Percentiles rank a stretch among this genome's conserved stretches.
Evolutionary conservation across 176 grass and related monocot species (phyloP).

Genomic region (Bolboschoenus planiculmis): DNA sequence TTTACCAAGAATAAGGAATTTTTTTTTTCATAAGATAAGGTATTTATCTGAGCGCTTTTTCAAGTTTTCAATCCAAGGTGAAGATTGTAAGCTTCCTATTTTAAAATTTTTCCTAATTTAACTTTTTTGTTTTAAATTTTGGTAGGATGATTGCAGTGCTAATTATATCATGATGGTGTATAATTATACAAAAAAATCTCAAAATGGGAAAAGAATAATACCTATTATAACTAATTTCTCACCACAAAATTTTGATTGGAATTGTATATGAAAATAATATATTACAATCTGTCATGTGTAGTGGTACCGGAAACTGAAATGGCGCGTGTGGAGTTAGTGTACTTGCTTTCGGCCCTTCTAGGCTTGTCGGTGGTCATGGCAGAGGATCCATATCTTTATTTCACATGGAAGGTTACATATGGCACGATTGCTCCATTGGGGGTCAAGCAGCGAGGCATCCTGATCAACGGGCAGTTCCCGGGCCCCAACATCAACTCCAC

Average conservation of each 20-base stretch:
- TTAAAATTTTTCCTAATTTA: neutral
- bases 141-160: neutral
- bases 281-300: neutral
- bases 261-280: neutral
- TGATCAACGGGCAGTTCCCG: slow-evolving; percentile 79
- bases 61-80: neutral
- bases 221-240: neutral
- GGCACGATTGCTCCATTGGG: slow-evolving; percentile 57
- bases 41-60: neutral
- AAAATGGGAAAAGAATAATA: neutral
- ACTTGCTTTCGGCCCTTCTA: neutral
- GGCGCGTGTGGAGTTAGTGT: neutral
- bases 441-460: slow-evolving; percentile 49
- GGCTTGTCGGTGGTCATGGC: slow-evolving; percentile 1
- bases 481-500: slow-evolving; percentile 88
- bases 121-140: neutral
- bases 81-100: slow-evolving; percentile 1
- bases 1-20: slow-evolving; percentile 7
- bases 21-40: neutral
- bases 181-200: neutral
- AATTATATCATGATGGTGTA: neutral
- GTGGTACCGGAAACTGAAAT: neutral
- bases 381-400: slow-evolving; percentile 87
- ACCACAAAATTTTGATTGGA: neutral
- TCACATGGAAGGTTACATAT: slow-evolving; percentile 81